phyloP scores from a whole-genome alignment of 495 filamentous ascomycete genomes.

The Xylaria sp. region DNA sequence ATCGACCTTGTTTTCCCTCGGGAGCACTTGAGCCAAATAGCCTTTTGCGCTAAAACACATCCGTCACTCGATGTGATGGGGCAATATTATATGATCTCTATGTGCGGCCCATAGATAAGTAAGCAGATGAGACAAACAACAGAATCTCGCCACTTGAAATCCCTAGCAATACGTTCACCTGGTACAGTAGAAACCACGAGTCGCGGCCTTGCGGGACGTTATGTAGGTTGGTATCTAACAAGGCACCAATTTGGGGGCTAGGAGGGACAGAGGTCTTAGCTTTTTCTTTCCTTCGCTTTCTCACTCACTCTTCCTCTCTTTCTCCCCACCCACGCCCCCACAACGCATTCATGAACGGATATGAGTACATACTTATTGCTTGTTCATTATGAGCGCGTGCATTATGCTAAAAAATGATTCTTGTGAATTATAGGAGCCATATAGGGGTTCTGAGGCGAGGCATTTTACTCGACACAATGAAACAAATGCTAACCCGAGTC shows the following conservation, averaged over 20 bases:
- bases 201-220: conserved; percentile 16
- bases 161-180: background rate
- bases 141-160: background rate
- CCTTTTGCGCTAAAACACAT: background rate
- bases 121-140: conserved; percentile 1
- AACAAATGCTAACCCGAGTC: conserved; percentile 26
- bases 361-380: background rate
- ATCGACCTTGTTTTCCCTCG: background rate
- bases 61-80: background rate
- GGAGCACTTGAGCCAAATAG: background rate
- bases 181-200: conserved; percentile 11
- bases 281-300: background rate
- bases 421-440: background rate
- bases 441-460: conserved; percentile 1
- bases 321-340: background rate
- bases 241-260: background rate
- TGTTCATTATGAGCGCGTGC: conserved; percentile 1
- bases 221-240: background rate
- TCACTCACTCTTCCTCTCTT: background rate
- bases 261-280: background rate
- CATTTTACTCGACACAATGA: conserved; percentile 19
- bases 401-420: background rate
- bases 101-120: background rate
- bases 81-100: background rate
- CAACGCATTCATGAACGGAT: background rate